These are phyloP conservation scores for Apiotrichum veenhuisii DNA, from an alignment of 1,284 basidiomycete species.

Conservation along the genomic window DNA sequence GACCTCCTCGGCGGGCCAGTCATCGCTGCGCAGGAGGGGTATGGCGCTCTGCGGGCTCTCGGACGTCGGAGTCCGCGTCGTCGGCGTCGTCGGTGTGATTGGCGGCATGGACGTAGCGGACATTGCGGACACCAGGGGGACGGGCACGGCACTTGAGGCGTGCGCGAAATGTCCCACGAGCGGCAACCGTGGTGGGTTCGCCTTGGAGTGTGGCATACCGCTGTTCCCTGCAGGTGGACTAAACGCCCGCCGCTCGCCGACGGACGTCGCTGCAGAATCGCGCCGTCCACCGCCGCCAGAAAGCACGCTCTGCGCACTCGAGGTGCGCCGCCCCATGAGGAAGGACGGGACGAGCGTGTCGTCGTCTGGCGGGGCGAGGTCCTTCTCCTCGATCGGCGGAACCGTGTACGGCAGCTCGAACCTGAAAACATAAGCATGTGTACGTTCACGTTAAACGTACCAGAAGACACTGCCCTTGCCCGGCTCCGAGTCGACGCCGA, in stretches of 20 bases:
- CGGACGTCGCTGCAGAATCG: too few relatives aligned
- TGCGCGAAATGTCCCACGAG: too few relatives aligned
- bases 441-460: constrained; percentile 9
- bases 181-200: too few relatives aligned
- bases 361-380: background rate
- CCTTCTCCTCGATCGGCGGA: background rate
- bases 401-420: constrained; percentile 3
- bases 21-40: background rate
- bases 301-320: too few relatives aligned
- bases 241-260: too few relatives aligned
- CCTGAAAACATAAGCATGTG: background rate
- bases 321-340: background rate
- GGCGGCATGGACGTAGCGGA: background rate
- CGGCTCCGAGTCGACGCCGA: constrained; percentile 56
- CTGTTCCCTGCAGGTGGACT: too few relatives aligned
- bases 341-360: background rate
- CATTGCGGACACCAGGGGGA: too few relatives aligned
- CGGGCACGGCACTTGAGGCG: too few relatives aligned
- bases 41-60: too few relatives aligned
- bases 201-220: too few relatives aligned
- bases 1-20: background rate
- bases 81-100: background rate
- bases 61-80: too few relatives aligned
- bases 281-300: too few relatives aligned
- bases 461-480: constrained; percentile 46